Evolutionary conservation across 305 asterid species (phyloP), one percentile per base, ranked within the genome.

Genomic region (Fraxinus ornus): DNA sequence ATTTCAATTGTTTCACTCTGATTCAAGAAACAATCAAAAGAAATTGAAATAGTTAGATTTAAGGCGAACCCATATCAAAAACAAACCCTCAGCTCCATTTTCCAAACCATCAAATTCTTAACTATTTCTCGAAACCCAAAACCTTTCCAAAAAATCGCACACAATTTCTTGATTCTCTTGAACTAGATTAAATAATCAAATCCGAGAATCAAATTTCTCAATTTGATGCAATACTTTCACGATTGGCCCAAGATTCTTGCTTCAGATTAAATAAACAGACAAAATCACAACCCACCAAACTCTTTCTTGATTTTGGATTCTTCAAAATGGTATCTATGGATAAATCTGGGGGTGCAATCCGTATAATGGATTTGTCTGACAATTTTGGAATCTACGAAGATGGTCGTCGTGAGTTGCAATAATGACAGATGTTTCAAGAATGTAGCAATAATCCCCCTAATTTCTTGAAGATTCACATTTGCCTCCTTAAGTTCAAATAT

Each of bases 191-290:
- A 75, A 28, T 78, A 81, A 78, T 78, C 81, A 74, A 49, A 64
- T 28, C 47, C 39, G 17, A 75, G 75, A 17, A 74, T 49, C 75
- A 17, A 7, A 33, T 60, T 78, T 85, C 78, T 81, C 44, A 84
- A 81, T 75, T 78, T 19, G n/a, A 81, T n/a, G 73, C 28, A 68
- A 79, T 17, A 49, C 60, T 85, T 79, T 60, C 76, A 26, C 68
- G 79, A 78, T 17, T 62, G 60, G 4, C 30, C 76, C 74, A 24
- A 22, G 26, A 44, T 44, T 79, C 57, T 19, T 70, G 47, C 68
- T 57, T 75, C 79, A 57, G 19, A 77, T 35, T 64, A 30, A 12
- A 68, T 68, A 71, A 71, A 71, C 24, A 28, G 75, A 70, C 75
- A 71, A 32, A 6, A 71, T 77, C 75, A 78, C 60, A 55, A 75